These are phyloP conservation scores for Choiromyces venosus DNA, from an alignment of 495 filamentous ascomycete species.

Conservation along the genomic window DNA sequence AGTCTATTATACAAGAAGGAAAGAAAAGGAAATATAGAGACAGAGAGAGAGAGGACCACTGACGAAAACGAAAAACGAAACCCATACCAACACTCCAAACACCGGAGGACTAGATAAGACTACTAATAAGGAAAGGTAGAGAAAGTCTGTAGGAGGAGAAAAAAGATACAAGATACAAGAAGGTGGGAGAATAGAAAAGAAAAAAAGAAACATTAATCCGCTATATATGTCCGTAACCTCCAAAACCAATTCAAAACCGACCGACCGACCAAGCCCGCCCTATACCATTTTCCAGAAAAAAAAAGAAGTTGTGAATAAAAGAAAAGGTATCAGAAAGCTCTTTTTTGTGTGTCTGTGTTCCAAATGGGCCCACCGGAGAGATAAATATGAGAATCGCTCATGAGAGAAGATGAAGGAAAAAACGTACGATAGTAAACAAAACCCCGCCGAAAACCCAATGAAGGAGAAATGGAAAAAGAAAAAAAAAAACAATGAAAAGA, in stretches of 20 bases:
- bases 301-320: constrained; percentile 13
- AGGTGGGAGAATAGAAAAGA: constrained; percentile 9
- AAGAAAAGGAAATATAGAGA: background rate
- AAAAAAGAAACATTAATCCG: constrained; percentile 31
- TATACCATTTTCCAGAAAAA: constrained; percentile 28
- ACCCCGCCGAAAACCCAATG: constrained; percentile 6
- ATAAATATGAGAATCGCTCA: background rate
- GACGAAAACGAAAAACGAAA: constrained; percentile 1
- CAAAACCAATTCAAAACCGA: constrained; percentile 26
- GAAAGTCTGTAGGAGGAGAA: background rate
- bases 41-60: background rate
- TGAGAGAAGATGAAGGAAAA: constrained; percentile 2
- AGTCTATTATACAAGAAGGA: background rate
- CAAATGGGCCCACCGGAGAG: background rate
- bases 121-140: background rate
- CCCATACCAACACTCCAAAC: background rate
- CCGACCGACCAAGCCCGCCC: constrained; percentile 6
- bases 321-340: constrained; percentile 7
- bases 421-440: background rate
- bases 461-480: constrained; percentile 7
- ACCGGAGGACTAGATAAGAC: background rate
- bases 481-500: constrained; percentile 23
- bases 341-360: background rate
- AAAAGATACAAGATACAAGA: constrained; percentile 14
- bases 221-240: constrained; percentile 16